These are phyloP conservation scores for Solanum dulcamara DNA, from an alignment of 257 asterid species.

Conservation along the genomic window DNA sequence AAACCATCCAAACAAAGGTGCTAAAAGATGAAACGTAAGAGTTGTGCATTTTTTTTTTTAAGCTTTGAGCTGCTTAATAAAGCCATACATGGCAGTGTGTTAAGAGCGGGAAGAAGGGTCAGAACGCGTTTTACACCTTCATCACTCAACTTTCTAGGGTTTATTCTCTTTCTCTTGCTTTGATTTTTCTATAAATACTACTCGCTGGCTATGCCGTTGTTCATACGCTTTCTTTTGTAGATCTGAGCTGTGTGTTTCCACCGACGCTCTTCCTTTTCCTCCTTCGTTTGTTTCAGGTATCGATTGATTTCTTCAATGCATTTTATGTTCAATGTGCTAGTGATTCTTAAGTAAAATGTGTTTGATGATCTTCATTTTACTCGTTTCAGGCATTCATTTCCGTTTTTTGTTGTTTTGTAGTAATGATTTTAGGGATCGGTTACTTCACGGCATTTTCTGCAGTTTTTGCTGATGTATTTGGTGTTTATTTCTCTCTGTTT, in stretches of 20 bases:
- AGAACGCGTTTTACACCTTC: constrained; percentile 13
- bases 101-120: constrained; percentile 41
- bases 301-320: not conserved
- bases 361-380: not conserved
- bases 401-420: not conserved
- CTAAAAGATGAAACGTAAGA: not conserved
- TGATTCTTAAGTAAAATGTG: not conserved
- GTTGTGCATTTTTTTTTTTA: not conserved
- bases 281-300: constrained; percentile 12
- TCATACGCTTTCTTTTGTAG: constrained; percentile 26
- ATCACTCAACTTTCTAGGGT: constrained; percentile 23
- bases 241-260: constrained; percentile 33
- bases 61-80: not conserved
- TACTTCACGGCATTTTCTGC: not conserved
- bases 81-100: constrained; percentile 11
- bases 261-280: constrained; percentile 13
- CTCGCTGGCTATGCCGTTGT: constrained; percentile 19
- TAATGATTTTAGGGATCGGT: not conserved
- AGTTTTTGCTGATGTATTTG: not conserved
- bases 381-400: not conserved
- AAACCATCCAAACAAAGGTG: no score
- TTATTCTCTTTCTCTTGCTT: constrained; percentile 1
- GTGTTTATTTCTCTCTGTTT: not conserved
- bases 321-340: not conserved
- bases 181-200: constrained; percentile 13